Conservation (phyloP, 371 early-diverging fungal species). For the Zopfochytrium polystomum region DNA sequence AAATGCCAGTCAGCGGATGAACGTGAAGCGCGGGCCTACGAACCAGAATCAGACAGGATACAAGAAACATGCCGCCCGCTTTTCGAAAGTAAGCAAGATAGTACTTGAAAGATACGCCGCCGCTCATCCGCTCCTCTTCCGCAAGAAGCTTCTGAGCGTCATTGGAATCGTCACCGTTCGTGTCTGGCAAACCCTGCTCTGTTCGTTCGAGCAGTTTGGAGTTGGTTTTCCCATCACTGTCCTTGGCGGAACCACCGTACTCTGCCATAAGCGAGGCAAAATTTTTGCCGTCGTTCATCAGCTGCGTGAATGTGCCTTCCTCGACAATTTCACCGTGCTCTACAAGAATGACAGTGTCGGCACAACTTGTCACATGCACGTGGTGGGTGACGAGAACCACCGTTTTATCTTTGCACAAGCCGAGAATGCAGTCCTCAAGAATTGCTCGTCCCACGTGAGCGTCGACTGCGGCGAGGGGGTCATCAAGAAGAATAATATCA, state of each 20-base stretch:
- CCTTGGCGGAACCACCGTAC: too few species aligned
- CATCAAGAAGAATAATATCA: slow-evolving; percentile 66
- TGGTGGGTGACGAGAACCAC: slow-evolving; percentile 44
- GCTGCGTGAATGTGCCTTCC: slow-evolving; percentile 54
- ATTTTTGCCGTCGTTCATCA: too few species aligned
- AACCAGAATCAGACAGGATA: too few species aligned
- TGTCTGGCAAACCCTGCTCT: background rate
- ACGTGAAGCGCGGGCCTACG: too few species aligned
- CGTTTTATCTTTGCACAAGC: background rate
- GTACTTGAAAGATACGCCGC: slow-evolving; percentile 8
- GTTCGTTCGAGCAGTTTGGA: background rate
- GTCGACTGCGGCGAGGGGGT: slow-evolving; percentile 46
- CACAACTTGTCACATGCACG: slow-evolving; percentile 29
- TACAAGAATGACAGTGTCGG: slow-evolving; percentile 29
- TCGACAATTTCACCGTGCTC: slow-evolving; percentile 55
- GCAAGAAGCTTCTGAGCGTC: slow-evolving; percentile 10
- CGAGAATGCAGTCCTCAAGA: slow-evolving; percentile 28
- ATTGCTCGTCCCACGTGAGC: slow-evolving; percentile 35
- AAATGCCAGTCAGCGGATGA: too few species aligned
- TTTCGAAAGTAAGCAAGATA: slow-evolving; percentile 8
- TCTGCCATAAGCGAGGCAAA: too few species aligned
- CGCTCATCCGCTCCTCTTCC: slow-evolving; percentile 14
- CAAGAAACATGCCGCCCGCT: too few species aligned
- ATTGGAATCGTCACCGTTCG: slow-evolving; percentile 6
- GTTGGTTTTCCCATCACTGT: too few species aligned